Percentiles rank a stretch among this genome's conserved stretches.
Evolutionary conservation across 257 asterid genomes (phyloP).

Genomic region (Pogostemon cablin): DNA sequence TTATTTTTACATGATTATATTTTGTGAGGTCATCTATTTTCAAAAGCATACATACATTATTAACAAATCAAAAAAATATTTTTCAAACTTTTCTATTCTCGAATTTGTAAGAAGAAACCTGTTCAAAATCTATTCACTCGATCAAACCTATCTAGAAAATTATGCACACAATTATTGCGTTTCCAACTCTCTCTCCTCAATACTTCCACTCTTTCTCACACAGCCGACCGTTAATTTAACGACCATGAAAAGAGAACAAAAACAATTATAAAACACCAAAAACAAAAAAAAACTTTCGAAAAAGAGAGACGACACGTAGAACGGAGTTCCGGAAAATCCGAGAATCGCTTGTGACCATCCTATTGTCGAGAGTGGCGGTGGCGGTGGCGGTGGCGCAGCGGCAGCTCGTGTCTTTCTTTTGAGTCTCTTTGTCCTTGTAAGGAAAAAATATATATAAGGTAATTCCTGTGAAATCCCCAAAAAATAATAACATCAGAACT

Average conservation of each 20-base stretch:
- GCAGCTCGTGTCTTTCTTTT: slow-evolving; percentile 23
- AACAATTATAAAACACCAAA: not conserved
- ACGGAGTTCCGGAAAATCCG: slow-evolving; percentile 32
- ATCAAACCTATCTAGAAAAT: too few species aligned
- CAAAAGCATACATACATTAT: too few species aligned
- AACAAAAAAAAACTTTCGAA: not conserved
- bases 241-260: slow-evolving; percentile 18
- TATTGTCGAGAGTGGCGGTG: slow-evolving; percentile 16
- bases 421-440: slow-evolving; percentile 17
- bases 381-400: slow-evolving; percentile 33
- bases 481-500: not conserved
- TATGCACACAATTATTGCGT: too few species aligned
- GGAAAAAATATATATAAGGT: not conserved
- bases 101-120: too few species aligned
- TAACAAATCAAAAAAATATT: too few species aligned
- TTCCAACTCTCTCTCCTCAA: not conserved
- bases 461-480: not conserved
- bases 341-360: slow-evolving; percentile 33
- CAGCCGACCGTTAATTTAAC: slow-evolving; percentile 32
- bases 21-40: too few species aligned
- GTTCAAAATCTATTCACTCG: too few species aligned
- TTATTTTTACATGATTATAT: too few species aligned
- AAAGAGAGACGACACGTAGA: slow-evolving; percentile 16
- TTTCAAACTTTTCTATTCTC: too few species aligned
- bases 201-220: too few species aligned